Percentiles rank a stretch among this genome's conserved stretches.
phyloP scores from a whole-genome alignment of 305 asterid species.

The Rubia balearica region DNA sequence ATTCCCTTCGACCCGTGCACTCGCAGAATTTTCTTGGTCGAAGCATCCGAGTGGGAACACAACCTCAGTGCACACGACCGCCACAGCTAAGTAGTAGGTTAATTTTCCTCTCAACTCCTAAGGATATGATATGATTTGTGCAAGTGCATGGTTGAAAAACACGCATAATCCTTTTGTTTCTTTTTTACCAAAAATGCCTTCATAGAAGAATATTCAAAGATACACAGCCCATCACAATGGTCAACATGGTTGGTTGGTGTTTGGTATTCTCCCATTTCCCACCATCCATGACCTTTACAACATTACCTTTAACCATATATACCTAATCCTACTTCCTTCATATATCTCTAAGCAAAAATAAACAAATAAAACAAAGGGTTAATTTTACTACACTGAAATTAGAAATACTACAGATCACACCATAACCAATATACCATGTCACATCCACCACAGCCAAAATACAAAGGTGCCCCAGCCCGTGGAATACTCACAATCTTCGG shows the following conservation, averaged over 20 bases:
- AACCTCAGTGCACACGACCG: background rate
- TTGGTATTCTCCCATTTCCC: slow-evolving; percentile 5
- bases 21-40: background rate
- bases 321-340: slow-evolving; percentile 52
- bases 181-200: slow-evolving; percentile 5
- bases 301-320: slow-evolving; percentile 36
- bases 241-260: slow-evolving; percentile 12
- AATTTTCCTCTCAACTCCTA: no score
- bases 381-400: background rate
- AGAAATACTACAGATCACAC: background rate
- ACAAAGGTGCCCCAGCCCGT: no score
- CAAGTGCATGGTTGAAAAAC: background rate
- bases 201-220: background rate
- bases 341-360: slow-evolving; percentile 17
- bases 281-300: background rate
- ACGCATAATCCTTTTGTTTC: background rate
- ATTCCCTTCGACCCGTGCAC: background rate
- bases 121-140: no score
- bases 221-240: no score
- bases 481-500: background rate
- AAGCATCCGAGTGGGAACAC: background rate
- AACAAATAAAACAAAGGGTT: background rate
- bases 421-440: no score
- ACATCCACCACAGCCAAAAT: no score
- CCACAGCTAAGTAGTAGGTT: background rate